Evolutionary conservation across 768 basidiomycete genomes (phyloP).

Genomic region (Phanerochaete carnosa): DNA sequence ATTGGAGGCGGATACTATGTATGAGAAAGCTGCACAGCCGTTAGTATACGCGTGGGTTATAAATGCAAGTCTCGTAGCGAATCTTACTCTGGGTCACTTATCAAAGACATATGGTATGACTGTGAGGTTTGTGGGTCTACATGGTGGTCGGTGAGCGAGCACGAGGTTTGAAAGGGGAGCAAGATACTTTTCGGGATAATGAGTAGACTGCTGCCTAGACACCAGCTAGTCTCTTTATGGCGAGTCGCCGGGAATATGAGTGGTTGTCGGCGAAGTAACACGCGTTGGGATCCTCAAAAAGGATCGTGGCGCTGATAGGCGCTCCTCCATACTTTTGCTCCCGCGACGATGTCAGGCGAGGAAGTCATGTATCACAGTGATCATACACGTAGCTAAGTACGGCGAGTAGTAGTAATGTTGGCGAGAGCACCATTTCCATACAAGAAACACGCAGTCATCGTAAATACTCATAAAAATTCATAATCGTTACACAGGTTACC

Average conservation of each 20-base stretch:
- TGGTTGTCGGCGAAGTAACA: slow-evolving; percentile 2
- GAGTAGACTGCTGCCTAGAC: too few relatives aligned
- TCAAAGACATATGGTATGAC: slow-evolving; percentile 46
- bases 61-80: background rate
- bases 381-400: background rate
- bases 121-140: background rate
- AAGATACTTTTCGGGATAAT: background rate
- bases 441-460: background rate
- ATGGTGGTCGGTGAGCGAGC: background rate
- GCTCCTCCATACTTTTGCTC: background rate
- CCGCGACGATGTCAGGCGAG: background rate
- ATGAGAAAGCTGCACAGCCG: slow-evolving; percentile 56
- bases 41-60: background rate
- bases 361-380: background rate
- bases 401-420: background rate
- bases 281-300: background rate
- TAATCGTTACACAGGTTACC: background rate
- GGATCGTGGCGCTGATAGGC: slow-evolving; percentile 1
- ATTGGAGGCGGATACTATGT: slow-evolving; percentile 80
- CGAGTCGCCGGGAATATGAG: background rate
- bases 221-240: background rate
- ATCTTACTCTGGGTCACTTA: slow-evolving; percentile 64
- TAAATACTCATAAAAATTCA: background rate
- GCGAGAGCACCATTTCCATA: background rate
- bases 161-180: background rate